Conservation (phyloP, 371 early-diverging fungal species). For the Lichtheimia ornata region DNA sequence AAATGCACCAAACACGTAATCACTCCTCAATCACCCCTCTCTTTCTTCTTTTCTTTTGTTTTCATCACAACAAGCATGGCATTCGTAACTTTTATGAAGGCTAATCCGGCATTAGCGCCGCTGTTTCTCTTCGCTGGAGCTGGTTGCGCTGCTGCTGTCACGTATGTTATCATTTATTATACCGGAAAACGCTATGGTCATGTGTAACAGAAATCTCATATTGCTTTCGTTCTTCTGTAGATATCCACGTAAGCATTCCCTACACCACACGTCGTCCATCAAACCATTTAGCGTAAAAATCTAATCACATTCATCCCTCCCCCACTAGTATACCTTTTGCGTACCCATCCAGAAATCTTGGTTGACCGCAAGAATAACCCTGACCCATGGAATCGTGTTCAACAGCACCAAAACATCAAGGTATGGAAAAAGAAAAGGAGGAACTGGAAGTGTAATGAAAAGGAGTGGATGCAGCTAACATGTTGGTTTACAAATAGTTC, state of each 20-base stretch:
- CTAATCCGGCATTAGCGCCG: conserved; percentile 45
- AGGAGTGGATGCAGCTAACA: background rate
- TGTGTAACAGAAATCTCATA: background rate
- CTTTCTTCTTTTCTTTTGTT: conserved; percentile 11
- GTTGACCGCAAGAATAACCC: conserved; percentile 50
- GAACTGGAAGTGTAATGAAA: background rate
- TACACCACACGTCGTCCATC: too few species aligned
- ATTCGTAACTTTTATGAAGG: conserved; percentile 28
- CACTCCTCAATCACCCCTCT: conserved; percentile 5
- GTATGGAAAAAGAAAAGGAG: conserved; percentile 19
- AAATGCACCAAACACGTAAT: too few species aligned
- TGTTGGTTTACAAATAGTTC: conserved; percentile 11
- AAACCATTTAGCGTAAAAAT: background rate
- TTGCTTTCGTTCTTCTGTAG: conserved; percentile 2
- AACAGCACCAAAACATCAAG: conserved; percentile 52
- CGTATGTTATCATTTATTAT: conserved; percentile 24
- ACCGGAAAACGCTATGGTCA: background rate
- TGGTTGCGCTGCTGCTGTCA: conserved; percentile 47
- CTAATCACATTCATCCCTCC: background rate
- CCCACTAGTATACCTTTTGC: conserved; percentile 36
- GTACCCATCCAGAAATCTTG: conserved; percentile 51
- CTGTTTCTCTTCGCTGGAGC: conserved; percentile 46
- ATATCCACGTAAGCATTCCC: conserved; percentile 22
- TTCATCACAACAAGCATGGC: conserved; percentile 7
- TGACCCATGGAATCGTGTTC: conserved; percentile 44